Evolutionary conservation across 176 grass and related monocot genomes (phyloP).

Genomic region (Oropetium thomaeum): DNA sequence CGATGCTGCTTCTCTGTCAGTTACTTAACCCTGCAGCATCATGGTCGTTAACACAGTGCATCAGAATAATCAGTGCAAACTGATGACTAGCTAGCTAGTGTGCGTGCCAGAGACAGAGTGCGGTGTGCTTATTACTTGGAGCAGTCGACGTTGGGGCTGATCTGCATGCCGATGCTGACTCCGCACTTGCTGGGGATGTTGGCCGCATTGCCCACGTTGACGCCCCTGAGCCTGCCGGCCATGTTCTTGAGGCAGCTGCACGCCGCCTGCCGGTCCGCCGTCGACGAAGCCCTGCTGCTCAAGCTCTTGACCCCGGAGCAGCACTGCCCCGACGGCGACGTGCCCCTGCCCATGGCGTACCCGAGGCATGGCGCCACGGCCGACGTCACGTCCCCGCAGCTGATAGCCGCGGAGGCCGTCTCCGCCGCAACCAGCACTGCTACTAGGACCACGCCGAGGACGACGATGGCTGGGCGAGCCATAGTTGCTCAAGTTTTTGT

Average conservation of each 20-base stretch:
- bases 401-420: background rate
- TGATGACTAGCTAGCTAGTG: too few species aligned
- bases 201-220: slow-evolving; percentile 26
- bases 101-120: too few species aligned
- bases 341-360: slow-evolving; percentile 19
- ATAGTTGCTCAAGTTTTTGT: background rate
- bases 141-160: slow-evolving; percentile 10
- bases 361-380: slow-evolving; percentile 38
- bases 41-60: background rate
- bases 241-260: slow-evolving; percentile 24
- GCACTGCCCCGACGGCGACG: slow-evolving; percentile 22
- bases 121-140: background rate
- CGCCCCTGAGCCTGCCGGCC: background rate
- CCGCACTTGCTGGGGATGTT: slow-evolving; percentile 26
- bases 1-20: too few species aligned
- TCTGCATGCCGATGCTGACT: slow-evolving; percentile 26
- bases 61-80: background rate
- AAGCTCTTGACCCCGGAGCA: slow-evolving; percentile 40
- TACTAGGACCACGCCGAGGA: background rate
- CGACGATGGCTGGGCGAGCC: background rate
- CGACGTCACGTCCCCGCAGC: slow-evolving; percentile 39
- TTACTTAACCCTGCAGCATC: background rate
- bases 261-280: slow-evolving; percentile 24
- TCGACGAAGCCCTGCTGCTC: slow-evolving; percentile 17
- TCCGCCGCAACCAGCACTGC: background rate